A percentile compares a stretch with the other conserved stretches of the same genome.
Evolutionary conservation across 495 filamentous ascomycete genomes (phyloP).

Genomic region (Pyronema omphalodes): DNA sequence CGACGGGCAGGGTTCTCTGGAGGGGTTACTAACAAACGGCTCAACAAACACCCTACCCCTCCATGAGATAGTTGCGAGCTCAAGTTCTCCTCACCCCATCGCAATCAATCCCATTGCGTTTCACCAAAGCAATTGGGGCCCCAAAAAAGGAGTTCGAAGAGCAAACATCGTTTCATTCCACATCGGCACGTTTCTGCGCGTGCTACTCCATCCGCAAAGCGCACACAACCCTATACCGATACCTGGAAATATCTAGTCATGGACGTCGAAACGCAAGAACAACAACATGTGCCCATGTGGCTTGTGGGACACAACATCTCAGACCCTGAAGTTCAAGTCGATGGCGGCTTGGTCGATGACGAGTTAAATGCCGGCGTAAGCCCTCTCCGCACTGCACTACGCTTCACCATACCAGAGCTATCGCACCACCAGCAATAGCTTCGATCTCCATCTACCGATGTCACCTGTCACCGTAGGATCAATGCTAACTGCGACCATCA

Average conservation of each 20-base stretch:
- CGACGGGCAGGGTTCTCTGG: too few relatives aligned
- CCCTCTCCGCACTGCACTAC: background rate
- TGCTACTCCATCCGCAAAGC: too few relatives aligned
- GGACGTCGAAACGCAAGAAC: constrained; percentile 9
- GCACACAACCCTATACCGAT: background rate
- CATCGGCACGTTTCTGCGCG: too few relatives aligned
- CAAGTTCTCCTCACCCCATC: background rate
- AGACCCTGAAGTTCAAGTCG: constrained; percentile 14
- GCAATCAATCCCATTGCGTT: background rate
- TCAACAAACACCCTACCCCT: background rate
- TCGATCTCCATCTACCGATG: background rate
- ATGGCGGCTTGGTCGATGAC: constrained; percentile 10
- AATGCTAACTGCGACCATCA: constrained; percentile 1
- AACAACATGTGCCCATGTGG: constrained; percentile 16
- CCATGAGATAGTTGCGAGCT: background rate
- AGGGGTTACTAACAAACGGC: background rate
- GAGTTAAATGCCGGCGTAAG: constrained; percentile 17
- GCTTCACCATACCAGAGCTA: background rate
- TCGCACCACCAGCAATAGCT: background rate
- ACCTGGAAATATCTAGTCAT: constrained; percentile 3
- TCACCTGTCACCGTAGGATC: background rate
- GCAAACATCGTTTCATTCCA: too few relatives aligned
- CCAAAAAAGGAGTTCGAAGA: too few relatives aligned
- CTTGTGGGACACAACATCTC: constrained; percentile 19
- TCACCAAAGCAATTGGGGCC: too few relatives aligned